phyloP scores from a whole-genome alignment of 164 flowering plant species.

The Vitis vinifera region ASM3070453v1 NC_081810.1:380001-380500 shows the following conservation, averaged over 20 bases:
- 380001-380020: conserved; percentile 91
- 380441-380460: too few species aligned
- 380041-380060: conserved; percentile 92
- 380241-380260: conserved; percentile 95
- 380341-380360: too few species aligned
- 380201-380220: conserved; percentile 85
- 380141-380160: not conserved
- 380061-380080: conserved; percentile 75
- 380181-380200: conserved; percentile 87
- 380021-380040: conserved; percentile 93
- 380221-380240: conserved; percentile 91
- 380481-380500: too few species aligned
- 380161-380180: conserved; percentile 79
- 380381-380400: too few species aligned
- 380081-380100: not conserved
- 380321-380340: too few species aligned
- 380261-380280: conserved; percentile 35
- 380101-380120: not conserved
- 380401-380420: too few species aligned
- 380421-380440: too few species aligned
- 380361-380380: too few species aligned
- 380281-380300: not conserved
- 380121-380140: not conserved
- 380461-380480: too few species aligned
- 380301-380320: too few species aligned